Conservation (phyloP, 1,284 basidiomycete genomes). For the Trametes versicolor region DNA sequence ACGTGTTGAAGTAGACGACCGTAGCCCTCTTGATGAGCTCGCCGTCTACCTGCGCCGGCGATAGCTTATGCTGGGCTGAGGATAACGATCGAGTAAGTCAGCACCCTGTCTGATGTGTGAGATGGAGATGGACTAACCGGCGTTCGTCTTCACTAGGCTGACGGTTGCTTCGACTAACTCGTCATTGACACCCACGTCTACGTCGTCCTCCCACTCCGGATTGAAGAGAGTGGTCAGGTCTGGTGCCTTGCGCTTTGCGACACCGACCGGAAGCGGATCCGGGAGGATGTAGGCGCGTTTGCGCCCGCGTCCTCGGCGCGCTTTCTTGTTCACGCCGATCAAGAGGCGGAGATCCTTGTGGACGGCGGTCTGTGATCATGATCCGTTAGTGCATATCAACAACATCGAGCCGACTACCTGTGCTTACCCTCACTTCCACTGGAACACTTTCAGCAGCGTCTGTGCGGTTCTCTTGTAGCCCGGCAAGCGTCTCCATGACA, state of each 20-base stretch:
- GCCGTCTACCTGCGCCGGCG: background rate
- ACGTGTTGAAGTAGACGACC: background rate
- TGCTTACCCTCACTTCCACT: background rate
- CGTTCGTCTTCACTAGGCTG: background rate
- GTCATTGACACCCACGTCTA: slow-evolving; percentile 2
- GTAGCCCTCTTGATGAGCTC: background rate
- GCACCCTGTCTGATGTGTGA: too few species aligned
- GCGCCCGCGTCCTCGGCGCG: background rate
- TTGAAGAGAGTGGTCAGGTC: slow-evolving; percentile 4
- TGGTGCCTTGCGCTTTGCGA: background rate
- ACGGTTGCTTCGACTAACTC: background rate
- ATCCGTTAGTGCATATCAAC: background rate
- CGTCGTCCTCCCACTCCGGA: background rate
- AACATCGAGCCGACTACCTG: background rate
- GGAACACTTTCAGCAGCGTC: background rate
- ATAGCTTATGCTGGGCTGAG: background rate
- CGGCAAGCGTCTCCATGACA: background rate
- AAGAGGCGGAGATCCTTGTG: background rate
- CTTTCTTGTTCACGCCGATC: background rate
- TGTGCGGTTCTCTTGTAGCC: background rate
- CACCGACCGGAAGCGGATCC: background rate
- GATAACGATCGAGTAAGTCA: too few species aligned
- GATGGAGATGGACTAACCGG: slow-evolving; percentile 2
- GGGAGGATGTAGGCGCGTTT: slow-evolving; percentile 1
- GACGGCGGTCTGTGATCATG: background rate